A percentile compares a stretch with the other conserved stretches of the same genome.
Conservation (phyloP, 345 rosid species). For the Eucalyptus polybractea region DNA sequence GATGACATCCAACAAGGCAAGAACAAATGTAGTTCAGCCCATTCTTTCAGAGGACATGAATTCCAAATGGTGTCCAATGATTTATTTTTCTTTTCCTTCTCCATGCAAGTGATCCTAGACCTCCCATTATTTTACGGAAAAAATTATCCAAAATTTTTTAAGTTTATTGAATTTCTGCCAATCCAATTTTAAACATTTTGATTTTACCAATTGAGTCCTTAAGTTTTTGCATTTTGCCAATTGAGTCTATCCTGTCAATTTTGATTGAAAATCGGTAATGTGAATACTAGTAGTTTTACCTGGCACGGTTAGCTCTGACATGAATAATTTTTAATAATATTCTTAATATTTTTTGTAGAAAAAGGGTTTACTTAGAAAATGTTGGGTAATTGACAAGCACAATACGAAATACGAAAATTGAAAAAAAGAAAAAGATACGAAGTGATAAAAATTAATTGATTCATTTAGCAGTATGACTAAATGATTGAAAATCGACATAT, state of each 20-base stretch:
- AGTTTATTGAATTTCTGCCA: too few species aligned
- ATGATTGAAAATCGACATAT: neutral
- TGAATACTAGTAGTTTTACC: accelerated
- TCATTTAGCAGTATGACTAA: neutral
- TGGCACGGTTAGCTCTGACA: accelerated
- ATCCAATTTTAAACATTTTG: too few species aligned
- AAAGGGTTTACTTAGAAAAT: neutral
- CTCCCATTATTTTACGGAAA: neutral
- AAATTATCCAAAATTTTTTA: too few species aligned
- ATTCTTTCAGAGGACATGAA: neutral
- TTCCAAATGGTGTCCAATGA: neutral
- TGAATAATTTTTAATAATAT: too few species aligned
- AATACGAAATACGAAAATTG: accelerated
- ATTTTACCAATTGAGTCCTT: neutral
- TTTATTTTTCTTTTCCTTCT: neutral
- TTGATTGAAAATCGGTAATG: too few species aligned
- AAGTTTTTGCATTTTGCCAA: too few species aligned
- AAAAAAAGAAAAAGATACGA: neutral
- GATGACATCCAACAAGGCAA: neutral
- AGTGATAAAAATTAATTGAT: too few species aligned
- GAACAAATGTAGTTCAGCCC: neutral
- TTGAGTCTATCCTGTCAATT: accelerated
- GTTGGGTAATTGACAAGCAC: neutral
- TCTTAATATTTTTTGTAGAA: neutral
- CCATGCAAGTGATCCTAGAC: neutral